Evolutionary conservation across 208 protist species (phyloP).

Genomic region (Leishmania gerbilli): DNA sequence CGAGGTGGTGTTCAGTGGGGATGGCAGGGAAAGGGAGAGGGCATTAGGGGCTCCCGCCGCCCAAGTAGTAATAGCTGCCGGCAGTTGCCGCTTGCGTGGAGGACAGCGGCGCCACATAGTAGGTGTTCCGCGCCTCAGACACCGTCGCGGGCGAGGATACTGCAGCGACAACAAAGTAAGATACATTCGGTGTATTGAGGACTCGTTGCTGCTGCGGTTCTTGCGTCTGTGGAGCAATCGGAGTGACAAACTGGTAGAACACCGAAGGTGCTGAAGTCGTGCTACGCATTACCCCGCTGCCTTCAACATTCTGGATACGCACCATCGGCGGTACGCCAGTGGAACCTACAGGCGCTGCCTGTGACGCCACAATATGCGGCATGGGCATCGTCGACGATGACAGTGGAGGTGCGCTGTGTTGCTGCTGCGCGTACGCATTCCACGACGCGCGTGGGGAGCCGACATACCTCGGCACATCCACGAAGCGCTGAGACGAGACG

Average conservation of each 20-base stretch:
- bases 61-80: not conserved
- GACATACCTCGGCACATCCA: not conserved
- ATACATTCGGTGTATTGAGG: not conserved
- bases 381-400: not conserved
- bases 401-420: not conserved
- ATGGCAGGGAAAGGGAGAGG: not conserved
- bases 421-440: not conserved
- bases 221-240: not conserved
- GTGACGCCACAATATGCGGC: not conserved
- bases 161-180: not conserved
- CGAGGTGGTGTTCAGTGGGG: not conserved
- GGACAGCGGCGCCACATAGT: not conserved
- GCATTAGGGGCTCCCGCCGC: not conserved
- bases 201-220: not conserved
- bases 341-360: not conserved
- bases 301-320: not conserved
- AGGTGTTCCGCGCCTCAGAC: not conserved
- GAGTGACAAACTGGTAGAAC: not conserved
- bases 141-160: not conserved
- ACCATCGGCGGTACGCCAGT: not conserved
- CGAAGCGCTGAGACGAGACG: not conserved
- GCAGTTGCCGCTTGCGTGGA: not conserved
- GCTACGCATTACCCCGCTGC: not conserved
- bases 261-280: not conserved
- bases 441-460: not conserved